Conservation (phyloP, 768 basidiomycete species). For the Daedaleopsis nitida region DNA sequence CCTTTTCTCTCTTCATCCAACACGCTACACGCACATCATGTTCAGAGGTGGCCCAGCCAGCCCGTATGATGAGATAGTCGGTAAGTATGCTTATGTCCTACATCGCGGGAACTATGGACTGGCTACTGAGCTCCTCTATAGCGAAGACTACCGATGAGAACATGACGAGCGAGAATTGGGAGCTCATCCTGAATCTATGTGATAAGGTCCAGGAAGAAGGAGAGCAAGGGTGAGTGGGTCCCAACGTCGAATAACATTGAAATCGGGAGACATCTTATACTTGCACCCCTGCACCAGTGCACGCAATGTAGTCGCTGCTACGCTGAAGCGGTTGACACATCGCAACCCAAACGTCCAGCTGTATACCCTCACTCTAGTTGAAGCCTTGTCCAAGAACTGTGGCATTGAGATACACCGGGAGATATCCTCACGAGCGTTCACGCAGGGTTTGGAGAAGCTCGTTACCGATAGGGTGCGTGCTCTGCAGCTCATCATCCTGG, state of each 20-base stretch:
- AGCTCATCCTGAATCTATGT: slow-evolving; percentile 88
- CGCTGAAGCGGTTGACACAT: slow-evolving; percentile 90
- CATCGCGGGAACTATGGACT: not conserved
- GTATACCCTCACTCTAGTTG: slow-evolving; percentile 85
- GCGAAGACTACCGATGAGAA: slow-evolving; percentile 98
- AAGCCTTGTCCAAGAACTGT: slow-evolving; percentile 92
- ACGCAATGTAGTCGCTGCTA: slow-evolving; percentile 77
- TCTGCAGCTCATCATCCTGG: slow-evolving; percentile 10
- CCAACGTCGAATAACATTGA: not conserved
- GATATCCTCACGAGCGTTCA: slow-evolving; percentile 88
- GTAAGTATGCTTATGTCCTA: slow-evolving; percentile 50
- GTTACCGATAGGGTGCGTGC: slow-evolving; percentile 77
- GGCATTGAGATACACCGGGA: slow-evolving; percentile 80
- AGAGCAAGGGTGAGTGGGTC: slow-evolving; percentile 68
- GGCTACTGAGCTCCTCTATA: slow-evolving; percentile 34
- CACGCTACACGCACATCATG: slow-evolving; percentile 43
- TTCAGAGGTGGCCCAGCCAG: slow-evolving; percentile 70
- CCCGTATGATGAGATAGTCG: slow-evolving; percentile 89
- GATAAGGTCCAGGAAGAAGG: slow-evolving; percentile 95
- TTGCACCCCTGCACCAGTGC: slow-evolving; percentile 54
- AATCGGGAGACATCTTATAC: not conserved
- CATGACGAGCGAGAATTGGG: slow-evolving; percentile 94
- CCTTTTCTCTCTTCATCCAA: not conserved
- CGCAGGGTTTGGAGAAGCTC: slow-evolving; percentile 83
- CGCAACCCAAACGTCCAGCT: slow-evolving; percentile 97